phyloP scores from a whole-genome alignment of 2,329 filamentous ascomycete species.

The Penicillium sp. region DNA sequence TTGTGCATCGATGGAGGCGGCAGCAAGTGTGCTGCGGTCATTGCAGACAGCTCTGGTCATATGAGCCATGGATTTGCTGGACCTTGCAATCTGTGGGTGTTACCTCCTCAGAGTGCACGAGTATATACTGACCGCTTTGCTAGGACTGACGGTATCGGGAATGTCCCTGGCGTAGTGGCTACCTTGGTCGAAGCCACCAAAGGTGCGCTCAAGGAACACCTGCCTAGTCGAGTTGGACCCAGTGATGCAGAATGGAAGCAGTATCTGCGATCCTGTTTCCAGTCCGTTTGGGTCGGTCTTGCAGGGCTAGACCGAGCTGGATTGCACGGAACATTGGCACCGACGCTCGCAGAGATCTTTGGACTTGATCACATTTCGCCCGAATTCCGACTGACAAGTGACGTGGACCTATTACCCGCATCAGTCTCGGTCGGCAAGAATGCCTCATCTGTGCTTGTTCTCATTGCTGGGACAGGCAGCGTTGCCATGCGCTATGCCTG shows the following conservation, averaged over 20 bases:
- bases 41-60: slow-evolving; percentile 29
- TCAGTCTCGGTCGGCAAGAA: slow-evolving; percentile 18
- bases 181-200: slow-evolving; percentile 26
- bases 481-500: slow-evolving; percentile 44
- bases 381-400: slow-evolving; percentile 38
- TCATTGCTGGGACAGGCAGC: slow-evolving; percentile 49
- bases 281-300: slow-evolving; percentile 42
- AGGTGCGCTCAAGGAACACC: slow-evolving; percentile 14
- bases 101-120: too few species aligned
- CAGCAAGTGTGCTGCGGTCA: slow-evolving; percentile 45
- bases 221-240: not conserved
- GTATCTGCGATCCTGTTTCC: slow-evolving; percentile 22
- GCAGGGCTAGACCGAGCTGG: slow-evolving; percentile 44
- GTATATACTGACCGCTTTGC: not conserved
- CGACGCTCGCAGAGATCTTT: slow-evolving; percentile 31
- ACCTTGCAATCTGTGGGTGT: slow-evolving; percentile 44
- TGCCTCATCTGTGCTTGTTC: slow-evolving; percentile 31
- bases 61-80: slow-evolving; percentile 35
- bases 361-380: slow-evolving; percentile 20
- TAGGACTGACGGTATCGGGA: slow-evolving; percentile 21
- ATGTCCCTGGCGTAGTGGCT: slow-evolving; percentile 28
- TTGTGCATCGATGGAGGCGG: slow-evolving; percentile 49
- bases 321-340: slow-evolving; percentile 29
- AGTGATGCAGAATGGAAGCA: slow-evolving; percentile 5
- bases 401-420: slow-evolving; percentile 44